phyloP scores from a whole-genome alignment of 371 early-diverging fungal genomes.

The Dichotomocladium elegans region DNA sequence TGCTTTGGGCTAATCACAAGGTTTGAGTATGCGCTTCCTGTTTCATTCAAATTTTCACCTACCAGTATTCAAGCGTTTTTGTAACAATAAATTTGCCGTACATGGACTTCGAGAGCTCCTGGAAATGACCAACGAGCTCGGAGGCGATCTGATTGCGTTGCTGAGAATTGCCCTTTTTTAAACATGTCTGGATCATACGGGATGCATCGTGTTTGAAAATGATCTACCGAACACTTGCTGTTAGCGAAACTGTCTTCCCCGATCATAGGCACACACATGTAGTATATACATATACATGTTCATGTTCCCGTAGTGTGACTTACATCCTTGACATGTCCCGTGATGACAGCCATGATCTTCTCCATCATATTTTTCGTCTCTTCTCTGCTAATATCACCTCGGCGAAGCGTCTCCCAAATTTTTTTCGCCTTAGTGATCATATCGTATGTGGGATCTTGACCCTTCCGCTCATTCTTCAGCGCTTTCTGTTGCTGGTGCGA shows the following conservation, averaged over 20 bases:
- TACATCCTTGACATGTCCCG: constrained; percentile 82
- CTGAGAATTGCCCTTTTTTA: constrained; percentile 81
- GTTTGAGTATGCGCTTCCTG: not conserved
- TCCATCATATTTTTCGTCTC: constrained; percentile 68
- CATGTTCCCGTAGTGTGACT: not conserved
- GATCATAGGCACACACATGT: too few species aligned
- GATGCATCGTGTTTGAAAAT: constrained; percentile 95
- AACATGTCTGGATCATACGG: constrained; percentile 88
- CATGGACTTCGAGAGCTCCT: constrained; percentile 72
- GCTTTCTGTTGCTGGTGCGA: constrained; percentile 9
- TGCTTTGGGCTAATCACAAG: constrained; percentile 55
- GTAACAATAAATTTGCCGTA: constrained; percentile 90
- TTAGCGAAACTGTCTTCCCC: too few species aligned
- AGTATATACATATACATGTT: too few species aligned
- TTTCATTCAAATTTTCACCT: not conserved
- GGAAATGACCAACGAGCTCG: constrained; percentile 75
- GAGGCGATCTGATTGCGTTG: constrained; percentile 80
- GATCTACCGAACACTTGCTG: constrained; percentile 55
- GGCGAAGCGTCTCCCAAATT: constrained; percentile 86
- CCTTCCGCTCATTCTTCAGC: constrained; percentile 57
- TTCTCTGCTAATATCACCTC: constrained; percentile 60
- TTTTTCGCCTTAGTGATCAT: constrained; percentile 74
- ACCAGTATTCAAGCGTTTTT: constrained; percentile 84
- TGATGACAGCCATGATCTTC: constrained; percentile 76
- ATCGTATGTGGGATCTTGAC: constrained; percentile 66